Conservation (phyloP, 768 basidiomycete genomes). For the Mycena amicta region DNA sequence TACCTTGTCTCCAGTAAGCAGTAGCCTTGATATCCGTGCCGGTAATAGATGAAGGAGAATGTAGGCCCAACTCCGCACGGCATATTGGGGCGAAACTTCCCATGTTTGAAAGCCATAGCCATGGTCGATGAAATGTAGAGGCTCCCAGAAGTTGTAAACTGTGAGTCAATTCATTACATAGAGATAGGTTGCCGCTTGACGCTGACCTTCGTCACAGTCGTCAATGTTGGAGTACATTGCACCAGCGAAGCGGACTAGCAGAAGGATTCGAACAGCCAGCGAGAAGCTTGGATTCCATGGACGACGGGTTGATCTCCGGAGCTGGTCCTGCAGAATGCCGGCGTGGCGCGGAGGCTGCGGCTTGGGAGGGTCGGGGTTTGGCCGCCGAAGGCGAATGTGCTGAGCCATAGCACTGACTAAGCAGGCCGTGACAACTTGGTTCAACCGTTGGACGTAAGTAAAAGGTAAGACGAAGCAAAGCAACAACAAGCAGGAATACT, state of each 20-base stretch:
- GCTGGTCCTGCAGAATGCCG: conserved; percentile 79
- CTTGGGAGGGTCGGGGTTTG: conserved; percentile 31
- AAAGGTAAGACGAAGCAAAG: no score
- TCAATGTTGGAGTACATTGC: conserved; percentile 96
- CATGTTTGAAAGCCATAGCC: conserved; percentile 96
- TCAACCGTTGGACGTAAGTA: no score
- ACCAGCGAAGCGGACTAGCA: conserved; percentile 76
- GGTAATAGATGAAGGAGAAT: conserved; percentile 79
- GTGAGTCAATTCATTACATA: no score
- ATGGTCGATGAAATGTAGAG: conserved; percentile 85
- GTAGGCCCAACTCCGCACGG: conserved; percentile 96
- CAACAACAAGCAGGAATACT: neutral
- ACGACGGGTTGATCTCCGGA: conserved; percentile 69
- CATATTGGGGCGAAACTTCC: conserved; percentile 90
- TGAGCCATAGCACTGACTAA: no score
- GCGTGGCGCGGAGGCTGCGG: conserved; percentile 50
- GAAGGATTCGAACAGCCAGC: conserved; percentile 78
- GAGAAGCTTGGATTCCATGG: conserved; percentile 89
- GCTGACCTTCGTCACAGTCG: conserved; percentile 94
- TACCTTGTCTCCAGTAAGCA: conserved; percentile 74
- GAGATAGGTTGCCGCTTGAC: no score
- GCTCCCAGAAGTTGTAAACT: conserved; percentile 99
- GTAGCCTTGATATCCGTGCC: conserved; percentile 53
- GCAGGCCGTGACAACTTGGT: conserved; percentile 8
- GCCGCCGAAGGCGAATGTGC: conserved; percentile 48